phyloP scores from a whole-genome alignment of 2,329 filamentous ascomycete species.

The Penicillium sp. region DNA sequence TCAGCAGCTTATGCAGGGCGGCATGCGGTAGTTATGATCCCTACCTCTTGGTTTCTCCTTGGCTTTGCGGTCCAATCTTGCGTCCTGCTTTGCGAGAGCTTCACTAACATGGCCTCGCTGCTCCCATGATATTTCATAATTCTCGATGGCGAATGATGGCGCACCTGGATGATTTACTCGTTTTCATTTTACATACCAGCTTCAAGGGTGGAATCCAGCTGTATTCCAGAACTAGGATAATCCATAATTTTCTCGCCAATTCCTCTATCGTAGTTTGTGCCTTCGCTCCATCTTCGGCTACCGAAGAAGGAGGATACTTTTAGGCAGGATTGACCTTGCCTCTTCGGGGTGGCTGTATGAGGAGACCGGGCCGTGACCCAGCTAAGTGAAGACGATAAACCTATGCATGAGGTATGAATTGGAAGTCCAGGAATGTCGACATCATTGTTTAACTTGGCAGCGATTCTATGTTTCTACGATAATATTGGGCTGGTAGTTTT shows the following conservation, averaged over 20 bases:
- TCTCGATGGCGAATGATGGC: conserved; percentile 15
- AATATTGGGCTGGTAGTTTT: too few species aligned
- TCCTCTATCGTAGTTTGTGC: neutral
- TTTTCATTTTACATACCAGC: conserved; percentile 13
- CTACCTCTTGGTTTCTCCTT: neutral
- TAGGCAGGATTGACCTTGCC: too few species aligned
- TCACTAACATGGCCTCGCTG: neutral
- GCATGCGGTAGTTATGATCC: conserved; percentile 28
- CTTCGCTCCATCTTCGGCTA: too few species aligned
- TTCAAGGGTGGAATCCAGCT: neutral
- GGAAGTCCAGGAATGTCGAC: too few species aligned
- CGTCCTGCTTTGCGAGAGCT: neutral
- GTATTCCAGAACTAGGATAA: conserved; percentile 3
- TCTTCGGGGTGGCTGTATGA: too few species aligned
- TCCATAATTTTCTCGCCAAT: neutral
- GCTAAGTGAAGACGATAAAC: too few species aligned
- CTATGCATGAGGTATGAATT: too few species aligned
- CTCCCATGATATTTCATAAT: neutral
- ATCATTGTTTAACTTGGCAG: too few species aligned
- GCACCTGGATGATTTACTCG: conserved; percentile 8
- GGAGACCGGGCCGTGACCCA: too few species aligned
- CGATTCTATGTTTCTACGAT: too few species aligned
- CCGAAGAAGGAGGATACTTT: too few species aligned
- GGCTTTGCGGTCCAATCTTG: neutral
- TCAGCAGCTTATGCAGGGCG: conserved; percentile 53